Percentiles rank a stretch among this genome's conserved stretches.
These are phyloP conservation scores for Acanthamoeba castellanii DNA, from an alignment of 208 protist species.

Conservation along the genomic window DNA sequence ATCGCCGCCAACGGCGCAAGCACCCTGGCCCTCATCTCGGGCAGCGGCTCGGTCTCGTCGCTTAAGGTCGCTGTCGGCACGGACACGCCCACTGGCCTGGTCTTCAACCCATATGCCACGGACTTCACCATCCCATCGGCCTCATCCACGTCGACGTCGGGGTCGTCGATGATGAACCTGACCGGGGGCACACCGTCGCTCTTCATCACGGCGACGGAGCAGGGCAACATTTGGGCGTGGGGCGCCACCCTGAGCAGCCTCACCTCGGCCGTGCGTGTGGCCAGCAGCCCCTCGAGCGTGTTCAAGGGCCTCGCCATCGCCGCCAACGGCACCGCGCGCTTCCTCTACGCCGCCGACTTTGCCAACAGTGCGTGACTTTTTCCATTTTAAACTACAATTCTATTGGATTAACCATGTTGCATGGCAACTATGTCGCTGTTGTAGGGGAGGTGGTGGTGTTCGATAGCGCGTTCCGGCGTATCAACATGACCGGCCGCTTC, in stretches of 20 bases:
- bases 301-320: conserved; percentile 27
- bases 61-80: background rate
- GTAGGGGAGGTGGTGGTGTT: background rate
- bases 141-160: background rate
- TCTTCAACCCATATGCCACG: background rate
- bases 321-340: background rate
- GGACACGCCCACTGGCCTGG: background rate
- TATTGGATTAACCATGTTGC: background rate
- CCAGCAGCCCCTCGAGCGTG: background rate
- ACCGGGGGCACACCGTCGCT: background rate
- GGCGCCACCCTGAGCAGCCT: background rate
- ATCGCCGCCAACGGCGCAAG: background rate
- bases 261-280: conserved; percentile 8
- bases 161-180: background rate
- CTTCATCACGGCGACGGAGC: conserved; percentile 22
- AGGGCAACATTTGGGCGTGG: conserved; percentile 20
- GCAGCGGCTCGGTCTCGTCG: background rate
- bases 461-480: background rate
- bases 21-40: background rate
- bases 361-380: background rate
- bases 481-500: background rate
- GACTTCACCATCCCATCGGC: background rate
- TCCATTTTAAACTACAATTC: background rate
- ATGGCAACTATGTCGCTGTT: background rate
- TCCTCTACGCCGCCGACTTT: conserved; percentile 34